These are phyloP conservation scores for Schwanniomyces etchellsii DNA, from an alignment of 1,139 yeast genomes.

Conservation along the genomic window DNA sequence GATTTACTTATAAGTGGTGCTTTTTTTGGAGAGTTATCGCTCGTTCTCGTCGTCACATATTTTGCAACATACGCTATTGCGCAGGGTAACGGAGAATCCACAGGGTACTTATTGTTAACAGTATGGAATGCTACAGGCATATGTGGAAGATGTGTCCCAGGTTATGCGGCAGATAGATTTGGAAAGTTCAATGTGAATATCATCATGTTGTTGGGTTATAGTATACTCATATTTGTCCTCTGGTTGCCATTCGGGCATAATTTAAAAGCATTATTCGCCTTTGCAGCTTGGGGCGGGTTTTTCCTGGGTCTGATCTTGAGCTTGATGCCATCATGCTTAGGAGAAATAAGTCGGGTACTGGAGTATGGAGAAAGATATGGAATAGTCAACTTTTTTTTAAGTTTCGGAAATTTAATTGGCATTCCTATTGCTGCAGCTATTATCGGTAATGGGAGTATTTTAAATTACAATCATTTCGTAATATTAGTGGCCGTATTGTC, in stretches of 20 bases:
- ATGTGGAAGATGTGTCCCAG: slow-evolving; percentile 34
- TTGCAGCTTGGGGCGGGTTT: slow-evolving; percentile 32
- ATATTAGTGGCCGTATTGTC: slow-evolving; percentile 30
- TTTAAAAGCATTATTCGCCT: slow-evolving; percentile 26
- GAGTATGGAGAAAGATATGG: slow-evolving; percentile 41
- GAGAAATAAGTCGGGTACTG: slow-evolving; percentile 30
- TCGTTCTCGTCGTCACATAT: slow-evolving; percentile 44
- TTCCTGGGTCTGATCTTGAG: slow-evolving; percentile 25
- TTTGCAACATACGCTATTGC: slow-evolving; percentile 40
- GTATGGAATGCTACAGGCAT: slow-evolving; percentile 37
- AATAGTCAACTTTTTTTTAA: slow-evolving; percentile 31
- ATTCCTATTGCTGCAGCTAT: slow-evolving; percentile 43
- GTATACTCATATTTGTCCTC: slow-evolving; percentile 25
- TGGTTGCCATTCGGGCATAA: slow-evolving; percentile 37
- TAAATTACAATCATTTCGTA: slow-evolving; percentile 29
- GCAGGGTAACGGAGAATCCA: slow-evolving; percentile 31
- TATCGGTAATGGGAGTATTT: slow-evolving; percentile 26
- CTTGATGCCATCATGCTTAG: slow-evolving; percentile 29
- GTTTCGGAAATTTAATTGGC: slow-evolving; percentile 36
- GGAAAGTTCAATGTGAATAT: slow-evolving; percentile 39
- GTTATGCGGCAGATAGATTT: slow-evolving; percentile 28
- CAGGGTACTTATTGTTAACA: slow-evolving; percentile 31
- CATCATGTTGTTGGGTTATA: slow-evolving; percentile 26
- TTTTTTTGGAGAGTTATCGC: slow-evolving; percentile 51
- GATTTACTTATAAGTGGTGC: slow-evolving; percentile 27